phyloP scores from a whole-genome alignment of 2,329 filamentous ascomycete genomes.

The Alternaria brassicicola region DNA sequence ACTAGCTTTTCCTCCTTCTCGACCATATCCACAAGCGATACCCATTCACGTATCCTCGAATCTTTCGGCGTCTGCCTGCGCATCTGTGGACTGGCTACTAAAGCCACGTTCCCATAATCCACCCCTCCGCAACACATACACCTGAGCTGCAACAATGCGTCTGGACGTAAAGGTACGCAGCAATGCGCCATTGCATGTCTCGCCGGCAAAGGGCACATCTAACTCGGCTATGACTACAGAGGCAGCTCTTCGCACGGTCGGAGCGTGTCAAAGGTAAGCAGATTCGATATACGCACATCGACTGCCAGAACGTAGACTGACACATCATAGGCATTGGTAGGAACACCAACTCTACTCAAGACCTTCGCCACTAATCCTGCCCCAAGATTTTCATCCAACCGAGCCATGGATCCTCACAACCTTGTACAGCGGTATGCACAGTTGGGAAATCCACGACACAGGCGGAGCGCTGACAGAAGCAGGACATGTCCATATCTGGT shows the following conservation, averaged over 20 bases:
- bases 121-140: constrained; percentile 39
- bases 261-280: constrained; percentile 79
- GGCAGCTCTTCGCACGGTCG: constrained; percentile 84
- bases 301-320: constrained; percentile 28
- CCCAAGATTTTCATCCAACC: constrained; percentile 94
- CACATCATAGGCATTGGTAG: constrained; percentile 44
- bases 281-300: constrained; percentile 1
- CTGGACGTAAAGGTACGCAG: constrained; percentile 53
- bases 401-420: constrained; percentile 96
- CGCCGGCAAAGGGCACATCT: constrained; percentile 32
- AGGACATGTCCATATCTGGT: constrained; percentile 99
- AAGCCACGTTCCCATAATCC: constrained; percentile 47
- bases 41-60: not conserved
- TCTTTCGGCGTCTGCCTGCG: constrained; percentile 17
- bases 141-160: constrained; percentile 48
- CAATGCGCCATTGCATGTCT: not conserved
- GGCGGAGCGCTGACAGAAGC: constrained; percentile 33
- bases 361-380: constrained; percentile 22
- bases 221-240: constrained; percentile 60
- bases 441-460: constrained; percentile 5
- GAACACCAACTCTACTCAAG: constrained; percentile 9
- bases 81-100: constrained; percentile 43
- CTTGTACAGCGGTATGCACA: constrained; percentile 80
- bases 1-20: not conserved
- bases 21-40: not conserved